Conservation (phyloP, 2,329 filamentous ascomycete genomes). For the Acrocalymma vagum region DNA sequence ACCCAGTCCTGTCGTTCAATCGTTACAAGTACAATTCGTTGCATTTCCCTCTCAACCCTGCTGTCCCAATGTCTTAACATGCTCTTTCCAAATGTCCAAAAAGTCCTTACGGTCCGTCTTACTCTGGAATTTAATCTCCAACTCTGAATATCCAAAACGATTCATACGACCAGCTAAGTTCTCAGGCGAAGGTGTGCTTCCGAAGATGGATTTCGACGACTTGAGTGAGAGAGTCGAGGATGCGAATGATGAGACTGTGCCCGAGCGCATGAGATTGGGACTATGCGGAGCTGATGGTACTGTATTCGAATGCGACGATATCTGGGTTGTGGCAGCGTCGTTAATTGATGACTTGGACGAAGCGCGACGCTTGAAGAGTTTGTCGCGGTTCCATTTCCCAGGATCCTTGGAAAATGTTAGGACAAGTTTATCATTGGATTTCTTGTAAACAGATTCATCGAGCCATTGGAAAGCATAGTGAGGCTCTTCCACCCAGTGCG, state of each 20-base stretch:
- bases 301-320: conserved; percentile 7
- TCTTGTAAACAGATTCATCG: conserved; percentile 29
- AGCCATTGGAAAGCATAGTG: conserved; percentile 43
- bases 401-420: conserved; percentile 41
- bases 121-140: conserved; percentile 38
- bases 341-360: conserved; percentile 16
- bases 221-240: conserved; percentile 20
- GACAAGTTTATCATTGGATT: conserved; percentile 27
- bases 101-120: conserved; percentile 36
- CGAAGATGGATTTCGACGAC: conserved; percentile 19
- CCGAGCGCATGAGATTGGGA: conserved; percentile 16
- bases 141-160: conserved; percentile 33
- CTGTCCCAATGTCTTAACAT: conserved; percentile 31
- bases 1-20: neutral
- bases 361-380: conserved; percentile 31
- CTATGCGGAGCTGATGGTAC: conserved; percentile 10
- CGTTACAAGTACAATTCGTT: neutral
- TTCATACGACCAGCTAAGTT: conserved; percentile 25
- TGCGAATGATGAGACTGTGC: conserved; percentile 20
- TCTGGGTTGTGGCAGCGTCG: conserved; percentile 1
- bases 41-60: too few relatives aligned
- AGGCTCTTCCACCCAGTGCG: conserved; percentile 45
- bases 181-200: conserved; percentile 4
- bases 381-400: conserved; percentile 32
- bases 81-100: conserved; percentile 33